Evolutionary conservation across 2,329 filamentous ascomycete species (phyloP).

Genomic region (Scedosporium dehoogii): DNA sequence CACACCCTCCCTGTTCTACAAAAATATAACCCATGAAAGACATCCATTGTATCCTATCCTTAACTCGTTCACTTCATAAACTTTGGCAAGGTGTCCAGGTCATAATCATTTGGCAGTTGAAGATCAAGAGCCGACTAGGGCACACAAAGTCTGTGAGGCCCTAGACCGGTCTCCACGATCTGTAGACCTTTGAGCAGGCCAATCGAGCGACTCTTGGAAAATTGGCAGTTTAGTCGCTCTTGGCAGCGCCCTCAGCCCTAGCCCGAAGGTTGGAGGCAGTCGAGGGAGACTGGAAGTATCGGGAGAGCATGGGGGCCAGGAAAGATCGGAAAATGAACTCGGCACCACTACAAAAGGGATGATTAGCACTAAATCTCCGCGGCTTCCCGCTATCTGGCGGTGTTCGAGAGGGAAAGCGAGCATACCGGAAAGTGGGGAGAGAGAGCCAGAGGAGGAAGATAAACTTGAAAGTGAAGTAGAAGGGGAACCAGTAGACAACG

Average conservation of each 20-base stretch:
- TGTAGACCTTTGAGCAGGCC: not conserved
- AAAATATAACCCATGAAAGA: not conserved
- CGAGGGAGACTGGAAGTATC: conserved; percentile 71
- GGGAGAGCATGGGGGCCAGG: conserved; percentile 80
- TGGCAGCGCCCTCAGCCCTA: conserved; percentile 71
- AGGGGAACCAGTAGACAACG: conserved; percentile 91
- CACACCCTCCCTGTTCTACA: not conserved
- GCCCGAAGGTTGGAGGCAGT: conserved; percentile 81
- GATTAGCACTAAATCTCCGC: conserved; percentile 8
- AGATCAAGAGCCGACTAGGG: not conserved
- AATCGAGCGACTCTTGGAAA: not conserved
- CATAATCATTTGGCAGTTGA: not conserved
- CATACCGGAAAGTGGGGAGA: conserved; percentile 86
- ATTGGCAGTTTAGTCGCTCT: conserved; percentile 46
- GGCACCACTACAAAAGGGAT: conserved; percentile 57
- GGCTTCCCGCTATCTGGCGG: not conserved
- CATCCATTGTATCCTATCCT: not conserved
- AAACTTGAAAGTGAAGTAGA: conserved; percentile 99
- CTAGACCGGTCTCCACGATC: not conserved
- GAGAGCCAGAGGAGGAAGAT: conserved; percentile 95
- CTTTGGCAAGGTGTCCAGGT: not conserved
- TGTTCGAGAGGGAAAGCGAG: conserved; percentile 17
- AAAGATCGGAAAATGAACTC: conserved; percentile 96
- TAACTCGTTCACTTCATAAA: not conserved
- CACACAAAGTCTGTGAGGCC: not conserved